These are phyloP conservation scores for Xanthoceras sorbifolium DNA, from an alignment of 345 rosid genomes.

Conservation along the genomic window DNA sequence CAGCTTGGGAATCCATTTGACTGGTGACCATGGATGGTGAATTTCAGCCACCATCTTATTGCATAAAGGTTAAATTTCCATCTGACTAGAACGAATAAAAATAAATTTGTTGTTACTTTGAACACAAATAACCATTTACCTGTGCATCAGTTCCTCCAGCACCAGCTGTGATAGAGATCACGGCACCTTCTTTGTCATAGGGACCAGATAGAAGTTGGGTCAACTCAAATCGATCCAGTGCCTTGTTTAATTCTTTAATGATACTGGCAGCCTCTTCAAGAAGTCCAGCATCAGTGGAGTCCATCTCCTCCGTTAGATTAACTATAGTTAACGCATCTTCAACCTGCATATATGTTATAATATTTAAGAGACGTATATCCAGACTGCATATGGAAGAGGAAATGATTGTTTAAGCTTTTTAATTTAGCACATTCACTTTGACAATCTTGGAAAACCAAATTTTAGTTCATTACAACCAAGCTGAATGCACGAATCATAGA, in stretches of 20 bases:
- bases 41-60: neutral
- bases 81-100: conserved; percentile 3
- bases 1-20: neutral
- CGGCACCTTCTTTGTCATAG: conserved; percentile 91
- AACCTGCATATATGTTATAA: conserved; percentile 47
- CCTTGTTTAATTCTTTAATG: conserved; percentile 67
- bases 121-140: conserved; percentile 44
- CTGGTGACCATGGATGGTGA: neutral
- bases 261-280: conserved; percentile 78
- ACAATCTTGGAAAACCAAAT: neutral
- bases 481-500: neutral
- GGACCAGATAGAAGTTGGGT: conserved; percentile 95
- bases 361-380: conserved; percentile 2
- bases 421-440: neutral
- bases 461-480: neutral
- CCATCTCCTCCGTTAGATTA: conserved; percentile 90
- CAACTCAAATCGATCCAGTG: conserved; percentile 73
- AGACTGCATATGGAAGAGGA: conserved; percentile 6
- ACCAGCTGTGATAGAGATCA: conserved; percentile 84
- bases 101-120: neutral
- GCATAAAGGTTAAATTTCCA: neutral
- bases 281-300: conserved; percentile 71
- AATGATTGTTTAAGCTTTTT: neutral
- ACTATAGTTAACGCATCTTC: conserved; percentile 94
- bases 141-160: conserved; percentile 99